Evolutionary conservation across 345 rosid species (phyloP), one percentile per base, ranked within the genome.

Genomic region (Hibiscus mutabilis): DNA sequence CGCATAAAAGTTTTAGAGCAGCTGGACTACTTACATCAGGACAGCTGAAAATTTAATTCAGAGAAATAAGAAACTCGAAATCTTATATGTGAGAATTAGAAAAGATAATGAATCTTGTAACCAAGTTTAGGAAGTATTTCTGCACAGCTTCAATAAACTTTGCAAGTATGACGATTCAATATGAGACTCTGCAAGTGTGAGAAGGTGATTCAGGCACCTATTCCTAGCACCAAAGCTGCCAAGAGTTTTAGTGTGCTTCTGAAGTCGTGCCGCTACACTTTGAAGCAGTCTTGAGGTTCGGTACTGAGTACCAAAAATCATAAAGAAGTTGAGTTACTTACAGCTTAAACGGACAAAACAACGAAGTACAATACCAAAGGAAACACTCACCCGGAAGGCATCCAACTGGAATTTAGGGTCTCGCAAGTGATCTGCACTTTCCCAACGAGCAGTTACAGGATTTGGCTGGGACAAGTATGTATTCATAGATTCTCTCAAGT

Each of bases 151-250:
- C 96, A 3, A 90, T 88, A 77, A 95, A 95, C 80, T 83, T 92
- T 52, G 85, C 90, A 18, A 95, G 97, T 75, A 95, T 83, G 68
- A 92, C 96, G 99, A 83, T 81, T 95, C 99, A 10, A 92, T 87
- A 73, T 95, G 99, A 62, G 99, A 90, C 76, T 95, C 99, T 79
- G 98, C 96, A 11, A 95, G 98, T 7, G 89, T 89, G 62, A 95
- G 86, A 64, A 95, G 96, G 87, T 95, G 98, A 84, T 95, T 95
- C 81, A 95, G 87, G 88, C 98, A 95, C 78, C 99, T 80, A 76
- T 95, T 95, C 99, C 99, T 92, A 29, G 99, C 98, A 70, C 98
- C 98, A 71, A 95, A 95, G 56, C 78, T 65, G 19, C 99, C 99
- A 5, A 92, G 94, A 58, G 83, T 87, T 80, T 87, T 85, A 9